phyloP scores from a whole-genome alignment of 768 basidiomycete genomes.

The Auricularia cornea region DNA sequence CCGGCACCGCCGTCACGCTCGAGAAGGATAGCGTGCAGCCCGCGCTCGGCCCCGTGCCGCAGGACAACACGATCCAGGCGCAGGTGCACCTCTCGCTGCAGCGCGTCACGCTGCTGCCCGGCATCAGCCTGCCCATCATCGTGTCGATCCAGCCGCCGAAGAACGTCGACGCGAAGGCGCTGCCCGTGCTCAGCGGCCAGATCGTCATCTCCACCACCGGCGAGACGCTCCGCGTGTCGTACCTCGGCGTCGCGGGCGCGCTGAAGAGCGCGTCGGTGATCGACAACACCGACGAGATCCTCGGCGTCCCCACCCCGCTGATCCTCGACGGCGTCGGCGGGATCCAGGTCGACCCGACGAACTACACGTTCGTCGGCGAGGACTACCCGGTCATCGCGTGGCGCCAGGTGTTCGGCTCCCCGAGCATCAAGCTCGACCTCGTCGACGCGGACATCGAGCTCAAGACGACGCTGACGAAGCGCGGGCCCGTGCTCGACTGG shows the following conservation, averaged over 20 bases:
- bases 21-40: conserved; percentile 7
- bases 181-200: conserved; percentile 2
- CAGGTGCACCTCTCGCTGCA: conserved; percentile 1
- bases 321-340: conserved; percentile 35
- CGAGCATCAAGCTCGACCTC: conserved; percentile 38
- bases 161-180: background rate
- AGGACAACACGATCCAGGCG: conserved; percentile 6
- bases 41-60: conserved; percentile 2
- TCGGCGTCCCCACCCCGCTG: conserved; percentile 37
- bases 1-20: conserved; percentile 20
- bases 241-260: conserved; percentile 34
- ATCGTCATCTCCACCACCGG: conserved; percentile 1
- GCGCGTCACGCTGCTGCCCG: conserved; percentile 16
- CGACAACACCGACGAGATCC: conserved; percentile 41
- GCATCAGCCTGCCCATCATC: conserved; percentile 4
- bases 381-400: conserved; percentile 15
- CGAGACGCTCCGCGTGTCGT: conserved; percentile 31
- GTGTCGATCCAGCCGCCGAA: background rate
- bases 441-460: conserved; percentile 36
- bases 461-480: conserved; percentile 30
- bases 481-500: conserved; percentile 1
- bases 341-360: conserved; percentile 30
- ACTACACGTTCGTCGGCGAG: conserved; percentile 38
- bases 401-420: conserved; percentile 35
- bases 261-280: conserved; percentile 42